Evolutionary conservation across 805 yeast species (phyloP), one percentile per base, ranked within the genome.

Genomic region (Candida chilensis): DNA sequence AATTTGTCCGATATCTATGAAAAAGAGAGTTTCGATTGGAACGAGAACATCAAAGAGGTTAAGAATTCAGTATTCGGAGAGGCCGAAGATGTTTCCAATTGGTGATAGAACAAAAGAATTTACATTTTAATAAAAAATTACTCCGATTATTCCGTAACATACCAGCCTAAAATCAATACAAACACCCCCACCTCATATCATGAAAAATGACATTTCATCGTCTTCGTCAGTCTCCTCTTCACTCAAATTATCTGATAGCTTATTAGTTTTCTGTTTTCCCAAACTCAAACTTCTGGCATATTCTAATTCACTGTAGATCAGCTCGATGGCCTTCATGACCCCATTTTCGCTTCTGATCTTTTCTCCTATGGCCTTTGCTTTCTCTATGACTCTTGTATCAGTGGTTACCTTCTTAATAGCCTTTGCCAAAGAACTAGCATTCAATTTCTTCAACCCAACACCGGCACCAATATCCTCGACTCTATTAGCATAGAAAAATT

Each of bases 401-500:
- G 76, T 68, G 1, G 87, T 74, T 0, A 74, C 87, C 31, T 74
- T 75, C 43, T 62, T 68, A 30, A 90, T 54, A 0, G 95, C 95
- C 32, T 71, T 71, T 1, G 81, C 56, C 33, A 90, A 58, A 1
- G 74, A 63, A 36, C 67, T 67, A 17, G 67, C 66, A 39, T 81
- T 85, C 41, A 90, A 61, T 41, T 82, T 77, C 49, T 67, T 73
- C 38, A 90, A 52, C 2, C 72, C 67, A 8, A 87, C 40, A 2
- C 97, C 97, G 16, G 74, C 90, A 1, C 95, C 96, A 21, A 86
- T 63, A 36, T 87, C 96, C 41, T 86, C 95, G 3, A 90, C 80
- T 35, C 96, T 64, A 15, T 71, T 63, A 0, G 94, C 96, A 51
- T 84, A 90, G 49, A 90, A 90, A 48, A 84, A 88, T 54, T 90